Percentiles rank a stretch among this genome's conserved stretches.
These are phyloP conservation scores for Trypanosoma vivax DNA, from an alignment of 208 protist genomes.

Conservation along the genomic window DNA sequence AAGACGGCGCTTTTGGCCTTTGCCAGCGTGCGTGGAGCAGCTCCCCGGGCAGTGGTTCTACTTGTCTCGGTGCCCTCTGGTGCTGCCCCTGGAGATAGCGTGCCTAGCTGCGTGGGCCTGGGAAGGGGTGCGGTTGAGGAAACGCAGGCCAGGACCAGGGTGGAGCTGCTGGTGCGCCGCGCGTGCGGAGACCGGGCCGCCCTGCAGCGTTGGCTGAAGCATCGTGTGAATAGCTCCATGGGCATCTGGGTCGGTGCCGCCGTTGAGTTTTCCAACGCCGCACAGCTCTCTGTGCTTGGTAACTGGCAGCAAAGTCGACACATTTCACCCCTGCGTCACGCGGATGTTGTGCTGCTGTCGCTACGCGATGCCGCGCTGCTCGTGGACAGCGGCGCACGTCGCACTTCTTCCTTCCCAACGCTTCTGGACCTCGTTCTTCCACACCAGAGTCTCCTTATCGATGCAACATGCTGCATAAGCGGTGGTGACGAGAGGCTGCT, in stretches of 20 bases:
- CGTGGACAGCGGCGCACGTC: conserved; percentile 2
- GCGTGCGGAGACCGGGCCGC: conserved; percentile 7
- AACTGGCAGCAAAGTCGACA: conserved; percentile 23
- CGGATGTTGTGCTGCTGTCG: conserved; percentile 25
- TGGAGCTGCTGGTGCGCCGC: background rate
- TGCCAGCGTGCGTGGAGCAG: background rate
- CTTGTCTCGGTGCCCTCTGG: conserved; percentile 12
- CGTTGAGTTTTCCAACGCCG: conserved; percentile 1
- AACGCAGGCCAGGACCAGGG: background rate
- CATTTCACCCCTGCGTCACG: conserved; percentile 25
- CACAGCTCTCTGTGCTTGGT: conserved; percentile 19
- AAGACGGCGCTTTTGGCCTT: conserved; percentile 11
- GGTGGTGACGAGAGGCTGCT: conserved; percentile 2
- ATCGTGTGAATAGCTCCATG: background rate
- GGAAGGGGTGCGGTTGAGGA: too few species aligned
- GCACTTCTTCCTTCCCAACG: background rate
- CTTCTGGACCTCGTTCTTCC: conserved; percentile 31
- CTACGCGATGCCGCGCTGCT: conserved; percentile 22
- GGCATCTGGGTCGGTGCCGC: conserved; percentile 11
- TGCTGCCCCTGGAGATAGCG: background rate
- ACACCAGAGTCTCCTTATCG: conserved; percentile 50
- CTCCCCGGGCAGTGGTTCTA: conserved; percentile 9
- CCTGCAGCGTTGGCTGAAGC: conserved; percentile 11
- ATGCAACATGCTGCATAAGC: conserved; percentile 46
- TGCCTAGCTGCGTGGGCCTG: too few species aligned